Evolutionary conservation across 2,329 filamentous ascomycete genomes (phyloP), one percentile per base, ranked within the genome.

Genomic region (Scorias spongiosa): DNA sequence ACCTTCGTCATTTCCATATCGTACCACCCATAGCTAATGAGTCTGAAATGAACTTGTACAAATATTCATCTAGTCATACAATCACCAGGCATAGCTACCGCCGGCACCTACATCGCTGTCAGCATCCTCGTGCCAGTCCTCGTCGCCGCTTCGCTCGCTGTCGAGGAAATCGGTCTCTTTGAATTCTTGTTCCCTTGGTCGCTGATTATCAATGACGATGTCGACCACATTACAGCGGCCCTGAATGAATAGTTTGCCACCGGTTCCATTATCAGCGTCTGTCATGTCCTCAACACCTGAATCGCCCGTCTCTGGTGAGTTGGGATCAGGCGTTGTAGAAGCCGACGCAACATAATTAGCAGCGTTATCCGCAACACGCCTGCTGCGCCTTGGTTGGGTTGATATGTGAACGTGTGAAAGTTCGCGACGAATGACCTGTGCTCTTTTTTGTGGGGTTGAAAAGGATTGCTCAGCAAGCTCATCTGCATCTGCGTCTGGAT

Each of bases 151-250:
- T 62, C 63, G 59, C 53, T 79, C 76, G 17, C 68, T 69, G 49
- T 80, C 75, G 11, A 84, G 60, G 52, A 89, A 88, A 57, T 89
- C 82, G 1, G 72, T 75, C 67, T 86, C 84, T 17, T 71, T 72
- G 49, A 72, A 84, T 48, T 81, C 77, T 18, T 72, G 65, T 62
- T 86, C 83, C 2, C 71, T 70, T 5, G 79, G 78, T 47, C 84
- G 79, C 56, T 84, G 74, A 57, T 88, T 88, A 60, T 88, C 84
- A 51, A 88, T 79, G 39, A 76, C 67, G 38, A 88, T 72, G 47
- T 82, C 74, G 14, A 88, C 81, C 5, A 77, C 69, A 36, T 78
- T 71, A 54, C 83, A 89, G 50, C 80, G 69, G 1, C 81, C 81
- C 48, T 88, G 83, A 20, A 80, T 63, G 45, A 70, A 69, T 1